phyloP scores from a whole-genome alignment of 768 basidiomycete species.

The Calocybe gangraenosa region DNA sequence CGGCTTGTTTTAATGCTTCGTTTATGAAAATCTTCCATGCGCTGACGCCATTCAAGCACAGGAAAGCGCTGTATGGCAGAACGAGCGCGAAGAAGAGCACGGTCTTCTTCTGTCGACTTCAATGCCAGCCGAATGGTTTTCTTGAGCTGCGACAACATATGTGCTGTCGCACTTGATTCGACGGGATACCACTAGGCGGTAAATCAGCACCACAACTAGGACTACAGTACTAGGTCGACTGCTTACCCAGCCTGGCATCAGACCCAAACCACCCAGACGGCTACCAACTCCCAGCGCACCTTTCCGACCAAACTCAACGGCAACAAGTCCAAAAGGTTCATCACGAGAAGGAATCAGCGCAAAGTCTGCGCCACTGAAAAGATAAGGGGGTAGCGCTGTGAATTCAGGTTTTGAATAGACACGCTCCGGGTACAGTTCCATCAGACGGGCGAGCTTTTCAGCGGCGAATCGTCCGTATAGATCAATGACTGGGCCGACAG shows the following conservation, averaged over 20 bases:
- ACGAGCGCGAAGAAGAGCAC: slow-evolving; percentile 87
- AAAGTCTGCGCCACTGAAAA: slow-evolving; percentile 95
- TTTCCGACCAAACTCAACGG: slow-evolving; percentile 94
- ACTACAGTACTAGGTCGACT: slow-evolving; percentile 12
- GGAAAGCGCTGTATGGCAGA: slow-evolving; percentile 97
- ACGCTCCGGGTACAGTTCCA: slow-evolving; percentile 93
- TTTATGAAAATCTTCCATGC: slow-evolving; percentile 91
- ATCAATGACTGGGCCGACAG: slow-evolving; percentile 93
- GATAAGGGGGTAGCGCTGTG: slow-evolving; percentile 86
- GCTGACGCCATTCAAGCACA: slow-evolving; percentile 95
- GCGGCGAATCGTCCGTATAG: slow-evolving; percentile 94
- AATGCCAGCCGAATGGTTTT: slow-evolving; percentile 95
- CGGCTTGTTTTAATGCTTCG: slow-evolving; percentile 78
- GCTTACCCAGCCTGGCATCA: slow-evolving; percentile 96
- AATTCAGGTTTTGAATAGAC: slow-evolving; percentile 97
- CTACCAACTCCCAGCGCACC: slow-evolving; percentile 95
- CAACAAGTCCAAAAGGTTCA: slow-evolving; percentile 93
- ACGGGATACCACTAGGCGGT: slow-evolving; percentile 87
- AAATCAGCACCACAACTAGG: slow-evolving; percentile 1
- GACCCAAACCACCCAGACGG: slow-evolving; percentile 89
- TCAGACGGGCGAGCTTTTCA: slow-evolving; percentile 86
- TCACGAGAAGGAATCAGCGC: slow-evolving; percentile 94
- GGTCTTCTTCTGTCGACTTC: slow-evolving; percentile 86
- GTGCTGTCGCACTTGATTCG: slow-evolving; percentile 86
- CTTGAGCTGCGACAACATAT: slow-evolving; percentile 91